phyloP scores from a whole-genome alignment of 139 green algal genomes.

The Chlamydomonas schloesseri region DNA sequence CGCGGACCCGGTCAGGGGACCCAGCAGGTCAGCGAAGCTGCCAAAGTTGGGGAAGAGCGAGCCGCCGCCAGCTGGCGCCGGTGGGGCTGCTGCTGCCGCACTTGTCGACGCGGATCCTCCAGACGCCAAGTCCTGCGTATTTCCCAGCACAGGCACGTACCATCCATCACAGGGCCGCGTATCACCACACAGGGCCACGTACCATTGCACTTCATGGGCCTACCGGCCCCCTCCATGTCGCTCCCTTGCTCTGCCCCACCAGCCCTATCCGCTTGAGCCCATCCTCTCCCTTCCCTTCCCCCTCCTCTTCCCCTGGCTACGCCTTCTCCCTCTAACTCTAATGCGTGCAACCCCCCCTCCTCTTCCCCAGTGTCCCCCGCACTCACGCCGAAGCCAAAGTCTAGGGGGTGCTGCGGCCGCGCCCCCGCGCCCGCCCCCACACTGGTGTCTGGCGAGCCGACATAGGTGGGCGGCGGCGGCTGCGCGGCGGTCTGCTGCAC shows the following conservation, averaged over 20 bases:
- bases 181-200: no score
- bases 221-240: no score
- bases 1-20: not conserved
- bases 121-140: not conserved
- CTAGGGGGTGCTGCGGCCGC: not conserved
- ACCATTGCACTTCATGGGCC: no score
- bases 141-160: no score
- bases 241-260: no score
- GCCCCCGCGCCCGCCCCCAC: not conserved
- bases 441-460: not conserved
- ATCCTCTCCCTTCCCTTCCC: no score
- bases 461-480: not conserved
- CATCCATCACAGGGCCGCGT: no score
- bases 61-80: not conserved
- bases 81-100: not conserved
- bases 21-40: constrained; percentile 23
- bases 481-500: not conserved
- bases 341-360: no score
- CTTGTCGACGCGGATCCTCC: not conserved
- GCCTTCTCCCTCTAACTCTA: not conserved
- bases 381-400: not conserved
- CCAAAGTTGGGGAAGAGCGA: not conserved
- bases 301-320: not conserved
- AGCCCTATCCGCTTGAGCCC: no score
- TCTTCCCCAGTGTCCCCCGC: no score